Conservation (phyloP, 208 protist genomes). For the Leishmania gerbilli region DNA sequence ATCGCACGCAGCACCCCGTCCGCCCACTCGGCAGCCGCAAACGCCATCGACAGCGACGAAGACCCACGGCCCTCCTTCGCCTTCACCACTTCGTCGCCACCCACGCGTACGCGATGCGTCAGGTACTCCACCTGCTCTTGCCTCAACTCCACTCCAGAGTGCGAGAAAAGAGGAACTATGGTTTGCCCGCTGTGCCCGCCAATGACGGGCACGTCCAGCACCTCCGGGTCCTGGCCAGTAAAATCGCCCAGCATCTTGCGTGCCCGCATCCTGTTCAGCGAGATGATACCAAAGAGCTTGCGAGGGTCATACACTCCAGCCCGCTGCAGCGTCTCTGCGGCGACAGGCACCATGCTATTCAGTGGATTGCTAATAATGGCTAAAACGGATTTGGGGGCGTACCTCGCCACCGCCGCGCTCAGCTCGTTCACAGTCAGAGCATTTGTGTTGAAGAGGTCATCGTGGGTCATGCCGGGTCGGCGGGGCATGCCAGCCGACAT, state of each 20-base stretch:
- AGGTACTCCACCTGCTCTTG: conserved; percentile 60
- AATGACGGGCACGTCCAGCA: conserved; percentile 78
- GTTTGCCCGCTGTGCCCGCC: conserved; percentile 94
- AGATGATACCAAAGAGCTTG: conserved; percentile 92
- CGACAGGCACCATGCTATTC: conserved; percentile 94
- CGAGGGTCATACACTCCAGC: conserved; percentile 74
- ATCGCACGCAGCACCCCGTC: conserved; percentile 66
- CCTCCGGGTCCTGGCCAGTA: conserved; percentile 40
- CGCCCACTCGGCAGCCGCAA: conserved; percentile 65
- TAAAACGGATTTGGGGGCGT: conserved; percentile 85
- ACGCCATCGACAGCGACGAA: conserved; percentile 70
- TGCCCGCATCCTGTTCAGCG: conserved; percentile 87
- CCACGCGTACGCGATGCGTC: conserved; percentile 69
- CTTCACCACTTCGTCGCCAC: conserved; percentile 75
- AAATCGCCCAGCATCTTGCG: conserved; percentile 61
- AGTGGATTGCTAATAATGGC: conserved; percentile 94
- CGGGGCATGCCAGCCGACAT: conserved; percentile 96
- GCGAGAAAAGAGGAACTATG: conserved; percentile 93
- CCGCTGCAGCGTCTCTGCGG: conserved; percentile 83
- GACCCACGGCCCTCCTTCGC: conserved; percentile 79
- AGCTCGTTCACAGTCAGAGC: conserved; percentile 83
- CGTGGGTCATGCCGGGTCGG: conserved; percentile 95
- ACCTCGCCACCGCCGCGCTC: conserved; percentile 65
- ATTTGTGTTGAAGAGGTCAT: conserved; percentile 96
- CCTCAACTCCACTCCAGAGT: conserved; percentile 41